Evolutionary conservation across 1,139 yeast species (phyloP).

Genomic region (Suhomyces anneliseae): DNA sequence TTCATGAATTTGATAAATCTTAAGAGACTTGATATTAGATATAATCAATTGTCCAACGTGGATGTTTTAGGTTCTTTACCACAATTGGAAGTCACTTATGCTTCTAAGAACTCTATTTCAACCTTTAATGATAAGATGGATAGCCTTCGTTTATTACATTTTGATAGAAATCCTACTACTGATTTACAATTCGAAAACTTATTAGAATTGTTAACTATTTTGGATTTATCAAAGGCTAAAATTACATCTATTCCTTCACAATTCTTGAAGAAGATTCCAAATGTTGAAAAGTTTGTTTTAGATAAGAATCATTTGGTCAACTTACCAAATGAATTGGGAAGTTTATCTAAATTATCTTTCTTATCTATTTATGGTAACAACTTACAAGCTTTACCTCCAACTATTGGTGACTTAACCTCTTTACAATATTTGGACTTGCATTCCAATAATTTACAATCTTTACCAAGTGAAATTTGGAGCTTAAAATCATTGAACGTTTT

Average conservation of each 20-base stretch:
- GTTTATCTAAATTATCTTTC: slow-evolving; percentile 57
- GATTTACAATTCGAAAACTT: slow-evolving; percentile 61
- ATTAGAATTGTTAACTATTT: slow-evolving; percentile 62
- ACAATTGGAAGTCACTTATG: slow-evolving; percentile 67
- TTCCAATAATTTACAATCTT: slow-evolving; percentile 72
- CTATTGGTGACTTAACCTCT: slow-evolving; percentile 59
- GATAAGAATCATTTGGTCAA: slow-evolving; percentile 82
- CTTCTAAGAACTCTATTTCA: slow-evolving; percentile 77
- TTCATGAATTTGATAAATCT: slow-evolving; percentile 56
- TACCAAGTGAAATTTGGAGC: slow-evolving; percentile 72
- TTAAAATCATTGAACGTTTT: slow-evolving; percentile 56
- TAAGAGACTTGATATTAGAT: slow-evolving; percentile 74
- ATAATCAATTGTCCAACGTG: slow-evolving; percentile 66
- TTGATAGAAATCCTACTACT: slow-evolving; percentile 76
- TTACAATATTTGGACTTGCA: slow-evolving; percentile 79
- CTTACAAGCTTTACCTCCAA: slow-evolving; percentile 68
- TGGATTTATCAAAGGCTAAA: slow-evolving; percentile 81
- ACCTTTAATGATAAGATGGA: slow-evolving; percentile 64
- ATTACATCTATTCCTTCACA: slow-evolving; percentile 69
- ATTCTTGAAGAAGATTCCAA: slow-evolving; percentile 61
- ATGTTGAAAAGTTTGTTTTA: slow-evolving; percentile 70
- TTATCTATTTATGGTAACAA: slow-evolving; percentile 77
- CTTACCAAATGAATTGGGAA: slow-evolving; percentile 69
- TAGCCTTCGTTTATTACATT: slow-evolving; percentile 51
- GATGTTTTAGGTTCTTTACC: slow-evolving; percentile 65